Percentiles rank a stretch among this genome's conserved stretches.
These are phyloP conservation scores for Paxillus involutus DNA, from an alignment of 768 basidiomycete genomes.

Conservation along the genomic window DNA sequence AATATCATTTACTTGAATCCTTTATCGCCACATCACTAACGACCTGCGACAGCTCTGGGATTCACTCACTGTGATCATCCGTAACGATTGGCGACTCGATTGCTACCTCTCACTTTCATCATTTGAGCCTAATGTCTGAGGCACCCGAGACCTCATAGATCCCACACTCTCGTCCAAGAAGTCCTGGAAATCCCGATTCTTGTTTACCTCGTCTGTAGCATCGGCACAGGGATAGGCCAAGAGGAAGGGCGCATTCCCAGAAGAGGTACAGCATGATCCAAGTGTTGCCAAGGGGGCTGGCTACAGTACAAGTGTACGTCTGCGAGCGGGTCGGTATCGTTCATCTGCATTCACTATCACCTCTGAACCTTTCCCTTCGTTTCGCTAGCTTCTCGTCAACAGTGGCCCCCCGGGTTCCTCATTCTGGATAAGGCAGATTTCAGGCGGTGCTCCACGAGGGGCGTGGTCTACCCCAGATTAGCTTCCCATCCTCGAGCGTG, in stretches of 20 bases:
- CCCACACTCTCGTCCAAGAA: slow-evolving; percentile 29
- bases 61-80: slow-evolving; percentile 40
- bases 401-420: slow-evolving; percentile 33
- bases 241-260: slow-evolving; percentile 25
- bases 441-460: slow-evolving; percentile 33
- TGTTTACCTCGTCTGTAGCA: slow-evolving; percentile 42
- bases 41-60: too few species aligned
- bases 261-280: slow-evolving; percentile 28
- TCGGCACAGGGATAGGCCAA: slow-evolving; percentile 22
- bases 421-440: slow-evolving; percentile 39
- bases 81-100: slow-evolving; percentile 51
- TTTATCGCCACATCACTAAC: too few species aligned
- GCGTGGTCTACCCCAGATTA: slow-evolving; percentile 38
- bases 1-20: too few species aligned
- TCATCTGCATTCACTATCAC: background rate
- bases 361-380: background rate
- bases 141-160: slow-evolving; percentile 34
- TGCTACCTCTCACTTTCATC: slow-evolving; percentile 49
- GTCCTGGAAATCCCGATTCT: slow-evolving; percentile 29
- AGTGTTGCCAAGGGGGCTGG: slow-evolving; percentile 32
- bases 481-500: slow-evolving; percentile 36
- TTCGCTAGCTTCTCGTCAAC: slow-evolving; percentile 27
- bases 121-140: slow-evolving; percentile 49
- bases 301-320: slow-evolving; percentile 32
- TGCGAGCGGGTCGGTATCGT: slow-evolving; percentile 21